phyloP scores from a whole-genome alignment of 352 stramenopile species.

The Lagenidium giganteum region DNA sequence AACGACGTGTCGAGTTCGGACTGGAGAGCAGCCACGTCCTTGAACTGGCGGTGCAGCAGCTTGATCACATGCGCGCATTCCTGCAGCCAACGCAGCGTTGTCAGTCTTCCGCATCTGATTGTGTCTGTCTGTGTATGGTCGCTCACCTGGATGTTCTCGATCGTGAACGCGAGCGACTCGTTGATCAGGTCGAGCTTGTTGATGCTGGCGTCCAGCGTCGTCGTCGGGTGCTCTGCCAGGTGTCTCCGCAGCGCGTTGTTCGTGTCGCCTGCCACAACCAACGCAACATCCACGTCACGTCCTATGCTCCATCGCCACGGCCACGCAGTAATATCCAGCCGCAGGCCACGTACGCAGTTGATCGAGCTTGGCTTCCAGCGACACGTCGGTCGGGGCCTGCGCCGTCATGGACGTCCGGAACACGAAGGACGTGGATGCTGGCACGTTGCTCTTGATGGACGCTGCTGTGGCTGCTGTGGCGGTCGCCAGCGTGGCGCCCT shows the following conservation, averaged over 20 bases:
- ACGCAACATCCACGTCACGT: not conserved
- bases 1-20: too few relatives aligned
- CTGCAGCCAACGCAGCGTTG: conserved; percentile 3
- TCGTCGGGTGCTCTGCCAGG: conserved; percentile 23
- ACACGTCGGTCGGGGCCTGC: conserved; percentile 15
- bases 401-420: conserved; percentile 20
- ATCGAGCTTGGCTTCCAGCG: conserved; percentile 30
- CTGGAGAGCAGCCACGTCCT: too few relatives aligned
- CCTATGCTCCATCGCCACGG: not conserved
- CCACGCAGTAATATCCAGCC: not conserved
- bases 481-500: conserved; percentile 49
- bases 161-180: conserved; percentile 74
- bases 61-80: conserved; percentile 68
- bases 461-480: conserved; percentile 35
- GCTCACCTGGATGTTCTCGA: conserved; percentile 65
- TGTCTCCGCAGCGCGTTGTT: conserved; percentile 37
- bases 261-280: conserved; percentile 22
- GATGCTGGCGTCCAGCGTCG: conserved; percentile 37
- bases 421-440: conserved; percentile 28
- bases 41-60: conserved; percentile 65
- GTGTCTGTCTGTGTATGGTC: not conserved
- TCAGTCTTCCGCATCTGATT: not conserved
- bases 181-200: conserved; percentile 79
- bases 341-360: conserved; percentile 17
- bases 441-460: conserved; percentile 47